Evolutionary conservation across 2,329 filamentous ascomycete species (phyloP).

Genomic region (Torrubiella hemipterigena): DNA sequence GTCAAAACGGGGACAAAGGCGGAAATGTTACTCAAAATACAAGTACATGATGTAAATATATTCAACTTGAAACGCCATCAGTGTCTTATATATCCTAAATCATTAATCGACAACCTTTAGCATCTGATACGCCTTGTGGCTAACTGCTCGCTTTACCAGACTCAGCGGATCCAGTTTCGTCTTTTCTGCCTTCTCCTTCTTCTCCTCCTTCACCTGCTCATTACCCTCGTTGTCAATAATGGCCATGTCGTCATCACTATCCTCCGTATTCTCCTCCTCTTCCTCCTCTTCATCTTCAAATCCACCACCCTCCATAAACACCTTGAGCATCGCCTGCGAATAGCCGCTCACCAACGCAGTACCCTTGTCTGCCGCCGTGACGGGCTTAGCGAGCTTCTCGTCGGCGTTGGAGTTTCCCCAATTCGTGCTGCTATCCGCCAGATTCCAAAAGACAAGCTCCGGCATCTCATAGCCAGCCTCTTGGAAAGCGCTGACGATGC

Average conservation of each 20-base stretch:
- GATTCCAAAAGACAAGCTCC: conserved; percentile 48
- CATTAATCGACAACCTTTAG: conserved; percentile 39
- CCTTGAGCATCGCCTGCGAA: conserved; percentile 44
- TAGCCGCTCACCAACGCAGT: conserved; percentile 42
- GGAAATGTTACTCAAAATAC: too few relatives aligned
- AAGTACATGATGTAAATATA: too few relatives aligned
- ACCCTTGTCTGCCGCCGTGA: conserved; percentile 28
- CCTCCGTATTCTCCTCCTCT: conserved; percentile 21
- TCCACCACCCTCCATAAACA: conserved; percentile 37
- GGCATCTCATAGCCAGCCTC: conserved; percentile 44
- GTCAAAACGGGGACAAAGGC: too few relatives aligned
- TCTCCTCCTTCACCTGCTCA: conserved; percentile 11
- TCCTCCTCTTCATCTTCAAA: conserved; percentile 29
- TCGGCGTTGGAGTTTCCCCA: conserved; percentile 9
- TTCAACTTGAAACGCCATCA: too few relatives aligned
- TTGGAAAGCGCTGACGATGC: conserved; percentile 31
- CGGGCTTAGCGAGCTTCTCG: conserved; percentile 28
- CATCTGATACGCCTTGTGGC: conserved; percentile 43
- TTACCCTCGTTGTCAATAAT: conserved; percentile 10
- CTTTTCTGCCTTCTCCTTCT: conserved; percentile 18
- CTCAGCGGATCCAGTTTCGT: conserved; percentile 28
- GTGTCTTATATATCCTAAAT: too few relatives aligned
- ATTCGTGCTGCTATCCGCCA: conserved; percentile 26
- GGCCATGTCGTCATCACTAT: conserved; percentile 9
- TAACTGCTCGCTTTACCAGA: conserved; percentile 36